A percentile compares a stretch with the other conserved stretches of the same genome.
Evolutionary conservation across 2,329 filamentous ascomycete genomes (phyloP).

Genomic region (Hypoxylon sp.): DNA sequence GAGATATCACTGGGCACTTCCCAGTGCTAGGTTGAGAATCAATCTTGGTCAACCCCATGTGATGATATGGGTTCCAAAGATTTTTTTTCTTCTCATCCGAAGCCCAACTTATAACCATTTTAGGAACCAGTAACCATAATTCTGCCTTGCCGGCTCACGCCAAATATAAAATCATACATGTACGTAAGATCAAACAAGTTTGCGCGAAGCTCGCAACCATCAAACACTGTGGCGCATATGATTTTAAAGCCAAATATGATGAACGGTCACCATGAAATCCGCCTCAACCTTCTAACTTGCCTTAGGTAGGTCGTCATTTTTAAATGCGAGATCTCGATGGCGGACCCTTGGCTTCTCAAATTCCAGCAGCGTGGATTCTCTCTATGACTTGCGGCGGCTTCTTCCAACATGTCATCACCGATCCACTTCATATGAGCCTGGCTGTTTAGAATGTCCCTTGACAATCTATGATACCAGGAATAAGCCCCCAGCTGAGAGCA

Average conservation of each 20-base stretch:
- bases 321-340: slow-evolving; percentile 27
- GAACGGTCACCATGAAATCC: slow-evolving; percentile 1
- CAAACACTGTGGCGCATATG: neutral
- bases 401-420: slow-evolving; percentile 1
- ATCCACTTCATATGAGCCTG: slow-evolving; percentile 15
- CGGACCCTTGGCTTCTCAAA: slow-evolving; percentile 20
- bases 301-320: neutral
- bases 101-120: neutral
- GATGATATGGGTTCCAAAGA: neutral
- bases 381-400: slow-evolving; percentile 25
- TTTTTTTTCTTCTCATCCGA: neutral
- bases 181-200: slow-evolving; percentile 1
- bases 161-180: neutral
- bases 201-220: neutral
- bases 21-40: neutral
- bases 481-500: neutral
- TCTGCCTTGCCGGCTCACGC: neutral
- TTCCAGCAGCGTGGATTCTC: slow-evolving; percentile 29
- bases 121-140: neutral
- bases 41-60: neutral
- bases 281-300: neutral
- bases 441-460: slow-evolving; percentile 10
- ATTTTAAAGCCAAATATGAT: neutral
- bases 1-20: slow-evolving; percentile 9
- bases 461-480: neutral